Base-by-base conservation (phyloP, 1,284 basidiomycete genomes). In the Pisolithus thermaeus region DNA sequence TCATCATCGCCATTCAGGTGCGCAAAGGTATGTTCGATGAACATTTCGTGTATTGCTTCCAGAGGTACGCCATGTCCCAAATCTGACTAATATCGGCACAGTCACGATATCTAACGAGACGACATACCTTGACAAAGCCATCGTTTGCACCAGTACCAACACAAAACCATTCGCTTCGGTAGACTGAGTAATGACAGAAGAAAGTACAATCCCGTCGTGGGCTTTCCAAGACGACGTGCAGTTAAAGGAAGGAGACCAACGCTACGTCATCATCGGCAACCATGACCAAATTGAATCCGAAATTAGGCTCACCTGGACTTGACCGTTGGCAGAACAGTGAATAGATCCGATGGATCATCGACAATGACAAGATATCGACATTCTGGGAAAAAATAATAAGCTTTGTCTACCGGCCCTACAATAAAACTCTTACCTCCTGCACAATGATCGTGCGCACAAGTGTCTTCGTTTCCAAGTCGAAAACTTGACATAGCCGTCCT, bases 401-500 rank as follows among this genome's bases (percentile, higher is more conserved):
- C 16, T 20, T 8, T 42, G 35, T 50, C 43, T 35, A 35, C 32
- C 7, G 30, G 18, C 28, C 27, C 39, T 37, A 38, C 37, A 20
- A 39, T 39, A 8, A 25, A 44, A 16, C 18, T 58, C 72, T 23
- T 47, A 87, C 89, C 69, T 90, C 86, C 61, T 93, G 85, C 0
- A 90, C 88, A 18, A 92, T 84, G 49, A 98, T 87, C 0, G 84
- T 90, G 41, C 96, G 77, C 12, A 98, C 84, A 36, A 90, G 73
- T 0, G 91, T 90, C 54, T 83, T 84, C 0, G 92, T 96, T 64
- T 95, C 93, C 9, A 97, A 73, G 66, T 98, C 95, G 74, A 92
- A 86, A 6, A 98, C 87, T 89, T 89, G 59, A 98, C 90, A 58
- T 89, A 85, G 1, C 96, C 96, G 57, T 92, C 92, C 68, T 99